A percentile compares a stretch with the other conserved stretches of the same genome.
phyloP scores from a whole-genome alignment of 2,329 filamentous ascomycete genomes.

The Penicillium sp. region DNA sequence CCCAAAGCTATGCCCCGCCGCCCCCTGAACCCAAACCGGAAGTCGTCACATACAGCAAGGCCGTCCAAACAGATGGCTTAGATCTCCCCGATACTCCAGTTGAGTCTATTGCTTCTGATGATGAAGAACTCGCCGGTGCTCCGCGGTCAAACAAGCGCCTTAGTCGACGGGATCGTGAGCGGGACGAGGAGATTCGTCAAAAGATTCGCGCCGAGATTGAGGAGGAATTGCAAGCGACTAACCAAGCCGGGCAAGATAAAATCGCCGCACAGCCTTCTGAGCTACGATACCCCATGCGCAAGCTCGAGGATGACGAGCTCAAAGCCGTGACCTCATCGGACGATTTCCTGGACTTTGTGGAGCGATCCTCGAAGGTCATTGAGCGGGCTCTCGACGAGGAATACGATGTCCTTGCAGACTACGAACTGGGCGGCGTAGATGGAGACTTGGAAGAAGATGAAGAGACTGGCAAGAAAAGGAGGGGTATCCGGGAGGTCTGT shows the following conservation, averaged over 20 bases:
- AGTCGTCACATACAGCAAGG: slow-evolving; percentile 95
- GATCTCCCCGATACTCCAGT: slow-evolving; percentile 58
- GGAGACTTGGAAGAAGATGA: slow-evolving; percentile 81
- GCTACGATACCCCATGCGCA: slow-evolving; percentile 73
- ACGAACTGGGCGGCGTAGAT: slow-evolving; percentile 75
- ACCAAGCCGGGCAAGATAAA: slow-evolving; percentile 46
- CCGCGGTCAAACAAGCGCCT: slow-evolving; percentile 68
- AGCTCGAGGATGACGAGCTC: slow-evolving; percentile 81
- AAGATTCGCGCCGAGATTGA: slow-evolving; percentile 88
- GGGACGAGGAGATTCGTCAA: slow-evolving; percentile 86
- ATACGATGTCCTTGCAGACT: slow-evolving; percentile 95
- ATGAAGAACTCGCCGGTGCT: slow-evolving; percentile 61
- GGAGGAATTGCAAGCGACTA: slow-evolving; percentile 80
- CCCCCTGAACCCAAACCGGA: slow-evolving; percentile 61
- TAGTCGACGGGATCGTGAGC: slow-evolving; percentile 77
- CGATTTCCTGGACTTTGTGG: slow-evolving; percentile 93
- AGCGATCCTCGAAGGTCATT: slow-evolving; percentile 94
- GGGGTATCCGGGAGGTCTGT: slow-evolving; percentile 72
- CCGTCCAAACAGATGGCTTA: slow-evolving; percentile 86
- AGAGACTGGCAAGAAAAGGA: slow-evolving; percentile 52
- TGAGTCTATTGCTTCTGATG: slow-evolving; percentile 64
- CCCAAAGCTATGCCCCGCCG: slow-evolving; percentile 57
- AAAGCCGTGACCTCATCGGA: slow-evolving; percentile 88
- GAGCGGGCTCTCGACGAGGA: slow-evolving; percentile 93
- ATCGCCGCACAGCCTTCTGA: slow-evolving; percentile 48